Evolutionary conservation across 1,284 basidiomycete genomes (phyloP).

Genomic region (Ceratobasidium sp.): DNA sequence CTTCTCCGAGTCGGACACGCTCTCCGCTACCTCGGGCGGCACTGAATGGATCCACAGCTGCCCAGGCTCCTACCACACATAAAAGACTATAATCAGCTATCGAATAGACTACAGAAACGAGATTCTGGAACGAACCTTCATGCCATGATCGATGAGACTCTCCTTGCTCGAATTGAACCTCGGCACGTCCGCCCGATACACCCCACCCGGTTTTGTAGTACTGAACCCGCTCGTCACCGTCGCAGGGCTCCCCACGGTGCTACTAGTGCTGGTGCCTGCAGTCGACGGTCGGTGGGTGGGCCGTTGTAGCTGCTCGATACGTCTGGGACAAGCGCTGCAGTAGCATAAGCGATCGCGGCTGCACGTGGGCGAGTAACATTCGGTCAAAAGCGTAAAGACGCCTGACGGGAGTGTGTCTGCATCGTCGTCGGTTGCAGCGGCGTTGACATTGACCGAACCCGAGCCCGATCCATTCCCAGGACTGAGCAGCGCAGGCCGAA

Average conservation of each 20-base stretch:
- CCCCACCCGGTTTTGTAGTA: conserved; percentile 53
- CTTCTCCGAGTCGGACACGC: conserved; percentile 93
- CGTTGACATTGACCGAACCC: conserved; percentile 53
- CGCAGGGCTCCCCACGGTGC: conserved; percentile 5
- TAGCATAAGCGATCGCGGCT: conserved; percentile 94
- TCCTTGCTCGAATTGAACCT: conserved; percentile 76
- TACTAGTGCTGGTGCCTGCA: background rate
- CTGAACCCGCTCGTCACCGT: conserved; percentile 87
- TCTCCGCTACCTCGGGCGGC: conserved; percentile 92
- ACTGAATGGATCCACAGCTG: conserved; percentile 98
- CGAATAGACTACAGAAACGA: conserved; percentile 50
- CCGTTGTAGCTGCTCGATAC: conserved; percentile 93
- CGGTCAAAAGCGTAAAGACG: conserved; percentile 96
- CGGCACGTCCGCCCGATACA: conserved; percentile 74
- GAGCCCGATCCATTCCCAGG: conserved; percentile 63
- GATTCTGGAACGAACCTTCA: conserved; percentile 63
- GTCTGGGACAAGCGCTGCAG: conserved; percentile 94
- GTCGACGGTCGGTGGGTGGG: conserved; percentile 56
- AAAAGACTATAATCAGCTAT: conserved; percentile 35
- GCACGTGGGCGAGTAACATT: conserved; percentile 99
- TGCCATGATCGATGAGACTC: conserved; percentile 78
- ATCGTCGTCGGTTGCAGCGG: conserved; percentile 57
- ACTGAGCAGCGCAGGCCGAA: conserved; percentile 40
- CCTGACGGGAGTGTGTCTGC: conserved; percentile 89
- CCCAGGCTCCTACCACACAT: conserved; percentile 77